phyloP scores from a whole-genome alignment of 805 yeast genomes.

The Tetrapisispora iriomotensis region DNA sequence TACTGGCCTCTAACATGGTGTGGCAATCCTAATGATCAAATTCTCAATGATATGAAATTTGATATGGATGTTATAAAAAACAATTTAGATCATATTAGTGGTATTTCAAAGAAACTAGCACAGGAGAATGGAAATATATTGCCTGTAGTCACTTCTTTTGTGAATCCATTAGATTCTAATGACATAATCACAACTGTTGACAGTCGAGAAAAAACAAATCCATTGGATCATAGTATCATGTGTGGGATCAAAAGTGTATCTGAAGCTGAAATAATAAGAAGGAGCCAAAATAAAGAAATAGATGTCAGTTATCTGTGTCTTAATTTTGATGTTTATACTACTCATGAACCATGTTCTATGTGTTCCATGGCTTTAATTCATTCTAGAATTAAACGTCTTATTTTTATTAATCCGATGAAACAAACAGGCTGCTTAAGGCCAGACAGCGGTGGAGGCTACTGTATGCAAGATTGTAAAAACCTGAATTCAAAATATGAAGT shows the following conservation, averaged over 20 bases:
- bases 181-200: constrained; percentile 33
- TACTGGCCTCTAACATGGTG: constrained; percentile 93
- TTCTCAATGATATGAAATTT: constrained; percentile 44
- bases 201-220: constrained; percentile 24
- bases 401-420: constrained; percentile 44
- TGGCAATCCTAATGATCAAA: constrained; percentile 77
- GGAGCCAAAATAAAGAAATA: constrained; percentile 15
- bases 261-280: constrained; percentile 34
- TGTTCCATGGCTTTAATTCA: constrained; percentile 94
- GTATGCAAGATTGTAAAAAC: constrained; percentile 63
- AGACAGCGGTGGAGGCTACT: constrained; percentile 54
- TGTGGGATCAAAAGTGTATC: constrained; percentile 60
- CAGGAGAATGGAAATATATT: constrained; percentile 9
- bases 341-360: constrained; percentile 96
- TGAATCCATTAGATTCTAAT: constrained; percentile 41
- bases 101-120: constrained; percentile 14
- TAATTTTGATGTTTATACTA: constrained; percentile 67
- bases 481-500: constrained; percentile 84
- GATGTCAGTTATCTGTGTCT: constrained; percentile 54
- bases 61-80: constrained; percentile 37
- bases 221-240: constrained; percentile 66
- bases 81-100: constrained; percentile 25
- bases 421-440: constrained; percentile 48
- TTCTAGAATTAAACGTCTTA: constrained; percentile 64
- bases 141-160: constrained; percentile 54